phyloP scores from a whole-genome alignment of 2,329 filamentous ascomycete species.

The Arthrobotrys entomopaga region DNA sequence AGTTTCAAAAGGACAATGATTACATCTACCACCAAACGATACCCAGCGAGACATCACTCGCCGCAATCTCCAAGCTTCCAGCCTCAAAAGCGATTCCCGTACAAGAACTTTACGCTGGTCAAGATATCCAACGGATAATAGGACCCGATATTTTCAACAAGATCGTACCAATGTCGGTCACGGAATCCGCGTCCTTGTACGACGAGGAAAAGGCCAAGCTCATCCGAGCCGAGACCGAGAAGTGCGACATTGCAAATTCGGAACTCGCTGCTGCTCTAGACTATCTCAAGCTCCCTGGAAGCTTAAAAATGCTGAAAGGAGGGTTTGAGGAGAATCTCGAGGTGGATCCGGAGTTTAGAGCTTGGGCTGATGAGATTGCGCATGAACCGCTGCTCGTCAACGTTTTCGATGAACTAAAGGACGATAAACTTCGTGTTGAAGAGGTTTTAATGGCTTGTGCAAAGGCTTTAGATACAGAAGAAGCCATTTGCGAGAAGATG shows the following conservation, averaged over 20 bases:
- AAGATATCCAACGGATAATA: conserved; percentile 96
- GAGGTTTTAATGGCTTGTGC: conserved; percentile 79
- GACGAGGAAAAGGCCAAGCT: conserved; percentile 98
- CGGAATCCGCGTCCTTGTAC: conserved; percentile 94
- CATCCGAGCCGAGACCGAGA: conserved; percentile 89
- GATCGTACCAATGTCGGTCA: conserved; percentile 94
- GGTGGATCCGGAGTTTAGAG: conserved; percentile 83
- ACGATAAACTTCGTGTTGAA: conserved; percentile 79
- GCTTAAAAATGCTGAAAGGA: conserved; percentile 89
- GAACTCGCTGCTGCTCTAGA: conserved; percentile 97
- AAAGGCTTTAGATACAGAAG: conserved; percentile 94
- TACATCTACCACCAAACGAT: conserved; percentile 97
- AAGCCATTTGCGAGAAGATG: conserved; percentile 99
- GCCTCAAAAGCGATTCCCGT: conserved; percentile 97
- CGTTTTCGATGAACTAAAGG: conserved; percentile 81
- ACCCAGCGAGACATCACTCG: conserved; percentile 82
- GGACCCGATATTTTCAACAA: conserved; percentile 97
- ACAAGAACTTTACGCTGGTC: conserved; percentile 93
- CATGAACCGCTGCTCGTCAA: conserved; percentile 76
- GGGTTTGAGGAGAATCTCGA: conserved; percentile 89
- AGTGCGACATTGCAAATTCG: conserved; percentile 88
- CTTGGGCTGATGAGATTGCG: conserved; percentile 92
- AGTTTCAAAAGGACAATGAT: conserved; percentile 90
- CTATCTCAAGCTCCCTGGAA: conserved; percentile 88
- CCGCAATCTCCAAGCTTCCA: conserved; percentile 86